Base-by-base conservation (phyloP, 495 filamentous ascomycete species). In the Immersiella caudata region DNA sequence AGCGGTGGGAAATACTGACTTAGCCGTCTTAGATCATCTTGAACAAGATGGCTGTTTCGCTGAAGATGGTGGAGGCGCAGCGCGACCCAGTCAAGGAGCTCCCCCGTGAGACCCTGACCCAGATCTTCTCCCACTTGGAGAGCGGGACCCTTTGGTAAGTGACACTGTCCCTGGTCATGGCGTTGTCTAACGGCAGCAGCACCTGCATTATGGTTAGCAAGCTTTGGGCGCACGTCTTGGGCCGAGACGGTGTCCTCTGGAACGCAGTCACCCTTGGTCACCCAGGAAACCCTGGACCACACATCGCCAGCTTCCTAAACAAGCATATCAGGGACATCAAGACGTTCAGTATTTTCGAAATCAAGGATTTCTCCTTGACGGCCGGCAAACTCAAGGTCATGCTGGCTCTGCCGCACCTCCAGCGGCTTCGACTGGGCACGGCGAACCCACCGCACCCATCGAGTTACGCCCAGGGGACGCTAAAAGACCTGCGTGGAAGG, bases 71-170 rank as follows among this genome's bases (percentile, higher is more conserved):
- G 25, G 61, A 67, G 24, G 52, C 66, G 7, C 40, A 46, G 16
- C 65, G 51, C 26, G 75, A 77, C 56, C 75, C 75, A 4, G 46
- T 71, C 11, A 64, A 51, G 18, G 69, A 61, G 36, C 67, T 77
- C 6, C 75, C 75, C 0, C 54, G 50, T 7, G 75, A 77, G 52
- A 18, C 75, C 21, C 11, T 73, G 8, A 35, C 24, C 46, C 60
- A 72, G 40, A 54, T 77, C 8, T 73, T 75, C 26, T 67, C 66
- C 2, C 52, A 60, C 20, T 69, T 78, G 24, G 36, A 64, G 21
- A 54, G 50, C 24, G 12, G 60, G n/a, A 33, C 33, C 18, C 54
- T 74, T 8, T 36, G 60, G 75, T 74, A 64, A 67, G 73, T 64
- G 25, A 35, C 40, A 50, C 21, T 21, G 20, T 29, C n/a, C 51